Evolutionary conservation across 2,329 filamentous ascomycete species (phyloP).

Genomic region (Peltaster fructicola): DNA sequence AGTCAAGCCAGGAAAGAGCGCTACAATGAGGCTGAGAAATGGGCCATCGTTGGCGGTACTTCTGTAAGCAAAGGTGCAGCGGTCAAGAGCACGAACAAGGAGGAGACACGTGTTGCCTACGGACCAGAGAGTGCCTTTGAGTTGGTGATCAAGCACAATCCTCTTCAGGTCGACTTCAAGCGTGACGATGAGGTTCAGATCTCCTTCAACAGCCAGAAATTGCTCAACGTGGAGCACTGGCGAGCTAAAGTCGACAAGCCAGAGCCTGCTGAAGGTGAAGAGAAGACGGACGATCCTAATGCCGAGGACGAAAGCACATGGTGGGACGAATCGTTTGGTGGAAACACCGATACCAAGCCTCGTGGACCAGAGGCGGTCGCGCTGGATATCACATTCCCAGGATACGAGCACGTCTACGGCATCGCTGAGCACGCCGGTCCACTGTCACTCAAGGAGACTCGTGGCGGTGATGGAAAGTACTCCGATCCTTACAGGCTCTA

Average conservation of each 20-base stretch:
- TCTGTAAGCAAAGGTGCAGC: constrained; percentile 54
- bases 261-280: constrained; percentile 36
- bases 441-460: constrained; percentile 74
- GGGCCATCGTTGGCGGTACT: constrained; percentile 70
- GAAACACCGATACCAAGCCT: constrained; percentile 91
- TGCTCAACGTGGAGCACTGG: constrained; percentile 94
- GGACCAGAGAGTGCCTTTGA: constrained; percentile 61
- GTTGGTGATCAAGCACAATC: constrained; percentile 65
- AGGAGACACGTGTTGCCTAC: constrained; percentile 58
- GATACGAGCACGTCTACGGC: constrained; percentile 82
- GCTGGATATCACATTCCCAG: constrained; percentile 79
- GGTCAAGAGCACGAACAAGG: constrained; percentile 46
- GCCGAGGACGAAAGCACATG: constrained; percentile 72
- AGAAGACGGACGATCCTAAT: constrained; percentile 36
- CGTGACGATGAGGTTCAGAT: constrained; percentile 67
- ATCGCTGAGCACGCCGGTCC: constrained; percentile 86
- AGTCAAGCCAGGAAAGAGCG: constrained; percentile 78
- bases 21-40: constrained; percentile 80
- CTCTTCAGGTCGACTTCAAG: constrained; percentile 74
- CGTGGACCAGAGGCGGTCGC: constrained; percentile 81
- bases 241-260: constrained; percentile 61
- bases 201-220: constrained; percentile 74
- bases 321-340: constrained; percentile 96
- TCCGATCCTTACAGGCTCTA: constrained; percentile 84
- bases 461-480: constrained; percentile 72